Conservation (phyloP, 495 filamentous ascomycete genomes). For the Mycothermus thermophilus region DNA sequence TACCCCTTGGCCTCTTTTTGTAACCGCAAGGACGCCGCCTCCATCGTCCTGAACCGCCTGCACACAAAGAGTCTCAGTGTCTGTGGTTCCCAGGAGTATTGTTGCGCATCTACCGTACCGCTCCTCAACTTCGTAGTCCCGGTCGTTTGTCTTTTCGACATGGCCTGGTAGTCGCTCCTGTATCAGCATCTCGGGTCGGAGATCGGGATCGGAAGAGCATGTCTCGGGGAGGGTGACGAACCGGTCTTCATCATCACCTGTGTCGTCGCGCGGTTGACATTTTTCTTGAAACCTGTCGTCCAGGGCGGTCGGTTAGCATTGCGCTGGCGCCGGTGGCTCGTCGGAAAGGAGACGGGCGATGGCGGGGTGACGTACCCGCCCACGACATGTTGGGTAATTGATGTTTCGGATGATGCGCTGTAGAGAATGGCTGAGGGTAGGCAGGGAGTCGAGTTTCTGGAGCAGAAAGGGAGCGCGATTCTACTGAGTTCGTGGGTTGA, state of each 20-base stretch:
- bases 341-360: conserved; percentile 3
- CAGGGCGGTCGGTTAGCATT: conserved; percentile 3
- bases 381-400: conserved; percentile 40
- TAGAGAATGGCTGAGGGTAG: no score
- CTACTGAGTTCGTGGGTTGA: no score
- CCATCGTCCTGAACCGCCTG: conserved; percentile 91
- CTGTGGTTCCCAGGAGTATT: not conserved
- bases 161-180: conserved; percentile 48
- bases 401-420: no score
- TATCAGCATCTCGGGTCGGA: not conserved
- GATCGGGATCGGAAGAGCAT: no score
- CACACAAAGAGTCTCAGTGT: conserved; percentile 2
- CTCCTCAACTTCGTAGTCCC: conserved; percentile 97
- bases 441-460: no score
- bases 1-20: conserved; percentile 98
- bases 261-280: conserved; percentile 94
- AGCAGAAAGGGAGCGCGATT: no score
- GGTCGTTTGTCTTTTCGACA: conserved; percentile 95
- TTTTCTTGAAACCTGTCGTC: conserved; percentile 83
- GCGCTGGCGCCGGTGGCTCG: not conserved
- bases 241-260: conserved; percentile 99
- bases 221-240: conserved; percentile 15
- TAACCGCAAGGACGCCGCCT: conserved; percentile 75
- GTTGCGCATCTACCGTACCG: conserved; percentile 37
- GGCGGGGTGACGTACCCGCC: conserved; percentile 35